Percentiles rank a stretch among this genome's conserved stretches.
Evolutionary conservation across 805 yeast species (phyloP).

Genomic region (Spathaspora hagerdaliae): DNA sequence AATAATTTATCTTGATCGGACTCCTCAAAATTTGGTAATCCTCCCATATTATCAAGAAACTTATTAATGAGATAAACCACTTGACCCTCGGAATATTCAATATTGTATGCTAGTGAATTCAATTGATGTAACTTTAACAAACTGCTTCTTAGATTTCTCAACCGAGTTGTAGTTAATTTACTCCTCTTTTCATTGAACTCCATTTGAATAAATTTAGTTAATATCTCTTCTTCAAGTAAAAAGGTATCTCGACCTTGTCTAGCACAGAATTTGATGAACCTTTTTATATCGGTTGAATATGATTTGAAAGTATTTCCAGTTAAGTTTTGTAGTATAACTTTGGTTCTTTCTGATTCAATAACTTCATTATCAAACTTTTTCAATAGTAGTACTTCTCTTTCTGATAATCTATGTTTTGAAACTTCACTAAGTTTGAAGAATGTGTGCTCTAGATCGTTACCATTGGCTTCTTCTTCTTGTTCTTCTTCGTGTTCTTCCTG

Average conservation of each 20-base stretch:
- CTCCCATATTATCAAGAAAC: not conserved
- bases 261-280: slow-evolving; percentile 7
- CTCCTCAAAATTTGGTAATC: not conserved
- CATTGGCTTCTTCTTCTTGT: not conserved
- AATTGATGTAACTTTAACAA: slow-evolving; percentile 8
- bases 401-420: slow-evolving; percentile 5
- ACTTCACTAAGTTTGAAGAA: slow-evolving; percentile 4
- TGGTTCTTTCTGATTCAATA: slow-evolving; percentile 4
- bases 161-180: not conserved
- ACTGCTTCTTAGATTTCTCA: slow-evolving; percentile 5
- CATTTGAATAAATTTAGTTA: slow-evolving; percentile 2
- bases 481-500: not conserved
- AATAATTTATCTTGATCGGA: slow-evolving; percentile 1
- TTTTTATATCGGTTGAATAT: slow-evolving; percentile 7
- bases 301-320: slow-evolving; percentile 9
- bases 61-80: slow-evolving; percentile 4
- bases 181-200: not conserved
- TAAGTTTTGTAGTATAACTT: slow-evolving; percentile 1
- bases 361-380: slow-evolving; percentile 7
- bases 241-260: slow-evolving; percentile 6
- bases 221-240: slow-evolving; percentile 4
- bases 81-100: slow-evolving; percentile 8
- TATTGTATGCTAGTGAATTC: slow-evolving; percentile 5
- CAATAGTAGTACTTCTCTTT: slow-evolving; percentile 3
- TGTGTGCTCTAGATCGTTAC: not conserved